Base-by-base conservation (phyloP, 1,284 basidiomycete species). In the Cystobasidium pallidum region DNA sequence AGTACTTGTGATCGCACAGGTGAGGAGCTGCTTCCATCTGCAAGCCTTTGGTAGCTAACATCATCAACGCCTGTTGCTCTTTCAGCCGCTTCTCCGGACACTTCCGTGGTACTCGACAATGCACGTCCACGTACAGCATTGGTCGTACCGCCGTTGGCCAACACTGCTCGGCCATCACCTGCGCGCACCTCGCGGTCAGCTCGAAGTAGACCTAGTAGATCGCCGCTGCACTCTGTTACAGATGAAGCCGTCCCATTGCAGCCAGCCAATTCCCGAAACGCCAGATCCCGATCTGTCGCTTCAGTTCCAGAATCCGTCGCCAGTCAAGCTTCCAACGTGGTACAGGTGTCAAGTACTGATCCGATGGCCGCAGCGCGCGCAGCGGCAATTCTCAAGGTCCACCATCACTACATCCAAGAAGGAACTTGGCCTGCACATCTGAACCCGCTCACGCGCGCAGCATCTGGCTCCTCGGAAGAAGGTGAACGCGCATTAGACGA, bases 331-430 rank as follows among this genome's bases (percentile, higher is more conserved):
- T 63, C 75, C 2, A 80, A 82, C 8, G 82, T 87, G 10, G 83
- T 94, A 75, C 89, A 91, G 81, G 89, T 94, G 74, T 88, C 88
- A 0, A 91, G 89, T 68, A 85, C 86, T 15, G 89, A 94, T 79
- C 90, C 92, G 0, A 84, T 85, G 72, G 90, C 90, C 13, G 92
- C 92, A 57, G 92, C 92, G 6, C 83, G 90, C 58, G 92, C 91
- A n/a, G 91, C 90, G 24, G 92, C 92, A 0, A 92, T 94, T 74
- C 83, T 94, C 74, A 91, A 90, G 81, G 85, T 91, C 83, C 88
- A 93, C 77, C 88, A 92, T 80, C 89, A 91, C 75, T 91, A 92
- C 77, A 89, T 90, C 77, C 86, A 89, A 77, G 87, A 88, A 68
- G 84, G 59, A n/a, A 24, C 21, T 26, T 63, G 59, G 59, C 61